Base-by-base conservation (phyloP, 495 filamentous ascomycete genomes). In the Cryomyces minteri region DNA sequence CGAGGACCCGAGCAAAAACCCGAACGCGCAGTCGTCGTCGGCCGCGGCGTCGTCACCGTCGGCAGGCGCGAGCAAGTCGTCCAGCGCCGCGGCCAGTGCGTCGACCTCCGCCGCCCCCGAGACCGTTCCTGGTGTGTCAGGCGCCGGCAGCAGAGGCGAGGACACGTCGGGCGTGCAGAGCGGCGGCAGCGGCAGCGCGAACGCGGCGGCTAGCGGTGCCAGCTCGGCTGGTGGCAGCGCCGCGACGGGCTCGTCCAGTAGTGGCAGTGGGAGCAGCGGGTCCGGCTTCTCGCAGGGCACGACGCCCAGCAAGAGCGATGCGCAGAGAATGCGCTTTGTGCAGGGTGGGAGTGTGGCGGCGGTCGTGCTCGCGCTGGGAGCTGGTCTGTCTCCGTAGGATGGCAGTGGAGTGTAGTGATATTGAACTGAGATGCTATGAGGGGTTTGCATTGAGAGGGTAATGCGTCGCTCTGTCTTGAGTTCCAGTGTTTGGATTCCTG, bases 51-150 rank as follows among this genome's bases (percentile, higher is more conserved):
- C 45, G n/a, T 44, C 30, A 5, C 25, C 14, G 5, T 41, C 41
- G 28, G 38, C 31, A 4, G 25, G 41, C 10, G 32, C 46, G n/a
- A 43, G 41, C 28, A 14, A n/a, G 25, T 50, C 43, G 8, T 40
- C 45, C 14, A 54, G 32, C 42, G 9, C 36, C 32, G 40, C 42
- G 10, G 32, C 48, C 6, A 39, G 12, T 39, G 32, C 34, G 11
- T 9, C 12, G 33, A 37, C 53, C 4, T 54, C 53, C 12, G 41
- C 43, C 31, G 41, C 46, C 5, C 50, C 52, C 3, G 45, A 57
- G 40, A 61, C 52, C 31, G 58, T 66, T 39, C 63, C 63, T 7
- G 63, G 63, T 51, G 43, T 57, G 18, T 48, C 43, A 29, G 59
- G 59, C 11, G 56, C 48, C 12, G 62, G 59, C 4, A 46, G 42